These are phyloP conservation scores for Colletotrichum higginsianum DNA, from an alignment of 2,329 filamentous ascomycete genomes.

Conservation along the genomic window DNA sequence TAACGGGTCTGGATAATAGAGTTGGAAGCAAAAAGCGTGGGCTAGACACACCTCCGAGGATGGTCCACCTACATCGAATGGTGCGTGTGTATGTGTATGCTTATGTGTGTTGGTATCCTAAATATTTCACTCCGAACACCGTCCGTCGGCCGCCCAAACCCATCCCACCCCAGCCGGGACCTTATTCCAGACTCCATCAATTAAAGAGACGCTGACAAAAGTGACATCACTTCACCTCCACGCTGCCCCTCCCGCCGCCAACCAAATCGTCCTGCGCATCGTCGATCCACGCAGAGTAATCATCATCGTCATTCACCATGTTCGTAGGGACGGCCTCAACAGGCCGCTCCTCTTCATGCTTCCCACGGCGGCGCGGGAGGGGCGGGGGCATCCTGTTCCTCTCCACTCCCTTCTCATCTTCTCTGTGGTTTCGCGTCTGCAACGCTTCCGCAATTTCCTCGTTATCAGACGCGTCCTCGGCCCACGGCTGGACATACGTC, in stretches of 20 bases:
- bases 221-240: constrained; percentile 5
- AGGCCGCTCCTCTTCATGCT: constrained; percentile 23
- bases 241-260: constrained; percentile 2
- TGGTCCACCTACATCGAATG: not conserved
- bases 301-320: constrained; percentile 51
- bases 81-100: not conserved
- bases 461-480: constrained; percentile 24
- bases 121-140: not conserved
- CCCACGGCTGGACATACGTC: constrained; percentile 37
- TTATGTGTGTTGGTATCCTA: not conserved
- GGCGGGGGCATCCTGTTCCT: constrained; percentile 31
- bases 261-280: constrained; percentile 41
- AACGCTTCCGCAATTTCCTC: not conserved
- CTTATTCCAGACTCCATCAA: constrained; percentile 5
- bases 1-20: not conserved
- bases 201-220: not conserved
- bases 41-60: not conserved
- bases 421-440: not conserved
- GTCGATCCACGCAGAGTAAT: constrained; percentile 56
- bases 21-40: too few species aligned
- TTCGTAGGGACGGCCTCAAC: constrained; percentile 42
- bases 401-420: constrained; percentile 22
- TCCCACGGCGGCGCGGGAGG: constrained; percentile 29
- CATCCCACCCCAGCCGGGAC: not conserved
- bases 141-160: not conserved